Base-by-base conservation (phyloP, 2,329 filamentous ascomycete genomes). In the Epichloe hybrida region DNA sequence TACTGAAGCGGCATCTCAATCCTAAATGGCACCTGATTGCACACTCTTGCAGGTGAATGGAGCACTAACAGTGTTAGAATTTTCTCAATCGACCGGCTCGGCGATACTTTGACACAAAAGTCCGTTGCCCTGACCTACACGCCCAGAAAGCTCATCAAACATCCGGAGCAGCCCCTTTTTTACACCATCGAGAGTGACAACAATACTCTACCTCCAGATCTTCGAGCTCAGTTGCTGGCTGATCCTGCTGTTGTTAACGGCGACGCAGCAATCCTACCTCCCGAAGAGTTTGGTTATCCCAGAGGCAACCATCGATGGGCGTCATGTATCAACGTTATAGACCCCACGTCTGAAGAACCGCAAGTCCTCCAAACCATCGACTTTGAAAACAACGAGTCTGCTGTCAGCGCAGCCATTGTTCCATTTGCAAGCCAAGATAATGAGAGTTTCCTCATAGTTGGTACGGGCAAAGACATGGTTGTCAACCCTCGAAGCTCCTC, bases 131-230 rank as follows among this genome's bases (percentile, higher is more conserved):
- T 99, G 21, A 83, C 85, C 23, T 94, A 98, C 64, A 98, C 93
- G 0, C 93, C 94, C 2, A 84, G 88, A 53, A 84, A 84, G 58
- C 84, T 98, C 59, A 79, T 89, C 34, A 87, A 88, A 56, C 88
- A 97, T 62, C 91, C 91, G 0, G 87, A 93, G 5, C 79, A 88
- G 49, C 84, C 88, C n/a, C 76, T 23, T 94, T 23, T 96, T 66
- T 98, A 97, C 63, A 89, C 91, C 6, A 88, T 95, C 48, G 88
- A 96, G 69, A 80, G 89, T 11, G 94, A 98, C 57, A 94, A 93
- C 64, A 94, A 96, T 62, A 88, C 90, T 0, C 74, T 98, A 2
- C 84, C 89, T 1, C 83, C 85, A 5, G 80, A 85, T n/a, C 83
- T 90, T 7, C 80, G 83, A 50, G 74, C 79, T n/a, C 79, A 84